Percentiles rank a stretch among this genome's conserved stretches.
These are phyloP conservation scores for Marsdenia floribunda DNA, from an alignment of 257 asterid genomes.

Conservation along the genomic window DNA sequence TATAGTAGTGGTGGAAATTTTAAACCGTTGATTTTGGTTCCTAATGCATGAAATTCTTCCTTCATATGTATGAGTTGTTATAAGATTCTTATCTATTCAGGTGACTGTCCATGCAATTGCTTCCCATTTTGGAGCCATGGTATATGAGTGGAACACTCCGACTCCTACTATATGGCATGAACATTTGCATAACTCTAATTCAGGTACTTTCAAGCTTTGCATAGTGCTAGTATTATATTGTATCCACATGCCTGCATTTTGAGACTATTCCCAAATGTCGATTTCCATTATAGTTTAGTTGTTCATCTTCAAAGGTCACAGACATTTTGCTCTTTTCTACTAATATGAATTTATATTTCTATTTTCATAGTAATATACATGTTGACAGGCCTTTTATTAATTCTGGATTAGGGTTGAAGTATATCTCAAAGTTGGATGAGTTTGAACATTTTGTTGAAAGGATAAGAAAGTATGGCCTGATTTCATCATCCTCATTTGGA, in stretches of 20 bases:
- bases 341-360: conserved; percentile 10
- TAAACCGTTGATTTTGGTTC: background rate
- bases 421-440: conserved; percentile 86
- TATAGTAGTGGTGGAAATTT: background rate
- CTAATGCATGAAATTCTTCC: background rate
- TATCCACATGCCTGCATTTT: background rate
- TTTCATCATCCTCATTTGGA: conserved; percentile 46
- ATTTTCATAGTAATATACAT: background rate
- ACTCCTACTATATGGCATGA: conserved; percentile 93
- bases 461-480: conserved; percentile 74
- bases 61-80: conserved; percentile 18
- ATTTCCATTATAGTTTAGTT: background rate
- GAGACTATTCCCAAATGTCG: background rate
- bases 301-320: background rate
- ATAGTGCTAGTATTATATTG: background rate
- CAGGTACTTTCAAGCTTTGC: conserved; percentile 44
- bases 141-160: conserved; percentile 89
- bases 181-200: conserved; percentile 67
- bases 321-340: conserved; percentile 14
- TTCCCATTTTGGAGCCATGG: conserved; percentile 60
- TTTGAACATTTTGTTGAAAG: conserved; percentile 84
- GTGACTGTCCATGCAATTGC: conserved; percentile 76
- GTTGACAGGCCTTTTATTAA: conserved; percentile 13
- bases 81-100: conserved; percentile 37
- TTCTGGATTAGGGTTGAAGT: conserved; percentile 58